Base-by-base conservation (phyloP, 1,139 yeast species). In the Meyerozyma guilliermondii region DNA sequence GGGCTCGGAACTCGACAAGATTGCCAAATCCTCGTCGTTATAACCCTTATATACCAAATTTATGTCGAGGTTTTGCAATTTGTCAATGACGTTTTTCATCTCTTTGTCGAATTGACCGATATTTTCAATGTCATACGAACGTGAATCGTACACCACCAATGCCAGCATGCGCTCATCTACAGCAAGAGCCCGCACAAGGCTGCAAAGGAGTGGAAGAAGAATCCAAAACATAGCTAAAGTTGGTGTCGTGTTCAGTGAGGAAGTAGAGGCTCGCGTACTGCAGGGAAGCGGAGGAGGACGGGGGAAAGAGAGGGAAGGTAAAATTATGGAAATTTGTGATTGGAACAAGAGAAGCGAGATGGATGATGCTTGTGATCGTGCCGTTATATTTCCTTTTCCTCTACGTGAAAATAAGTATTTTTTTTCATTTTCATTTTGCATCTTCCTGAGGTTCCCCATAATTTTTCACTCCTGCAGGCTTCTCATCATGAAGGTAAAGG, bases 131-230 rank as follows among this genome's bases (percentile, higher is more conserved):
- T 62, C 59, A 40, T 59, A 46, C 38, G 55, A 41, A 27, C 49
- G 54, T 6, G 69, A 52, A 43, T 68, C 74, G 45, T 60, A 65
- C 27, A 68, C 55, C 8, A 68, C 59, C 56, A 68, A 60, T 1
- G 62, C 60, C 35, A 55, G 52, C 11, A 33, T 20, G 23, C 36
- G 36, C n/a, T 17, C 24, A 26, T 33, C 36, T 10, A 23, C 24
- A 7, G 24, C 36, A 10, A 33, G 11, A 7, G 24, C 36, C 24
- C 13, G 14, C 36, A 33, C 20, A 11, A 33, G 36, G 16, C 24
- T 18, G 33, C 33, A 29, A 14, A 29, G 14, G 33, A 29, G 33
- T 13, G 33, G 33, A 29, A 29, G 33, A 29, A 29, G 33, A 14
- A 29, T 13, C 36, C 36, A 33, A 22, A 33, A 33, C 36, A 33